Evolutionary conservation across 768 basidiomycete genomes (phyloP).

Genomic region (Podaxis mareebaensis): DNA sequence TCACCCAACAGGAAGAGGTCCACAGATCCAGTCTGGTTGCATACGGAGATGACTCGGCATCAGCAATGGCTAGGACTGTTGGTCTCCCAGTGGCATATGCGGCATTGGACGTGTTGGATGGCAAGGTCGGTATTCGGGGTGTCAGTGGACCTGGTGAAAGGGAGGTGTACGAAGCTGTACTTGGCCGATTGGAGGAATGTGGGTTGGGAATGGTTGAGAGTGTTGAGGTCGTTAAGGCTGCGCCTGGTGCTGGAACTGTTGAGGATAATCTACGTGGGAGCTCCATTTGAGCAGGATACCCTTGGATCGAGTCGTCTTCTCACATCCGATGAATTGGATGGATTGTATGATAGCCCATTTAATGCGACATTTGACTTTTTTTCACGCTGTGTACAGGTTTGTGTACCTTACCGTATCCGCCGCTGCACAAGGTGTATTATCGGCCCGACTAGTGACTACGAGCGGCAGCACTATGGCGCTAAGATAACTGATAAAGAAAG

Average conservation of each 20-base stretch:
- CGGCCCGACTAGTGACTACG: too few relatives aligned
- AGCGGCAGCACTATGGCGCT: too few relatives aligned
- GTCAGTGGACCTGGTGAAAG: constrained; percentile 67
- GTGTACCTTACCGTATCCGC: background rate
- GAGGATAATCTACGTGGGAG: constrained; percentile 9
- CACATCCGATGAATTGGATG: background rate
- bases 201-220: constrained; percentile 52
- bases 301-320: background rate
- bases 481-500: too few relatives aligned
- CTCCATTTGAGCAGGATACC: background rate
- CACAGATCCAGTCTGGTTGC: constrained; percentile 68
- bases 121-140: constrained; percentile 50
- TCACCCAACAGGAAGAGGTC: constrained; percentile 39
- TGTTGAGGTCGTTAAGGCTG: constrained; percentile 2
- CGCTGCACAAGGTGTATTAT: background rate
- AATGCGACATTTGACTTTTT: background rate
- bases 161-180: constrained; percentile 60
- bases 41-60: constrained; percentile 52
- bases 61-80: constrained; percentile 91
- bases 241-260: constrained; percentile 11
- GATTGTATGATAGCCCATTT: background rate
- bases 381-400: background rate
- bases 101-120: constrained; percentile 69
- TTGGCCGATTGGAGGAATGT: constrained; percentile 54
- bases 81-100: constrained; percentile 88